Evolutionary conservation across 179 eudicot genomes (phyloP), one percentile per base, ranked within the genome.

Genomic region (Pouteria campechiana): DNA sequence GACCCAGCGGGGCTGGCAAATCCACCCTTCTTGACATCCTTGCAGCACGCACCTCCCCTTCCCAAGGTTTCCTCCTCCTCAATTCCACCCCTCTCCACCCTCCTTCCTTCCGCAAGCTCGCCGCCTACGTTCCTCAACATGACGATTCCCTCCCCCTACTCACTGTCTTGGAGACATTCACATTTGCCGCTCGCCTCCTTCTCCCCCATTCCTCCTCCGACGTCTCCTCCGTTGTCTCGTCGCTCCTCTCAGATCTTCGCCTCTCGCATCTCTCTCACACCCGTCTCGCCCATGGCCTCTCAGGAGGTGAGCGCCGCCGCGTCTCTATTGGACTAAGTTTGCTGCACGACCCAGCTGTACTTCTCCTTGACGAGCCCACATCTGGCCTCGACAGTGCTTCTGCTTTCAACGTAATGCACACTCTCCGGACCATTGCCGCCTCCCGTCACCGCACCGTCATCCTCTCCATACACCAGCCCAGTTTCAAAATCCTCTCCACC

Each of bases 1-100:
- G 98, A 41, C 95, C 98, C 0, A 85, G 95, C 7, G 98, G 98
- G 3, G 93, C 98, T 21, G 95, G 95, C 5, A 90, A 90, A 59
- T 85, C 95, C 35, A 78, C 87, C 23, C 72, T 90, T 7, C 87
- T 90, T 16, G 86, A 78, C 72, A 90, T 90, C 39, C 65, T 90
- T 1, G 86, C 98, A 10, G 71, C 87, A 7, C 51, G 76, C 30
- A 79, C 84, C 4, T 25, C 79, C 46, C 78, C 93, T 0, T 39
- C 79, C 0, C 13, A 52, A 32, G 98, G 93, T 53, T 18, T 63
- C 39, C 75, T 90, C 35, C 67, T 57, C 55, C 76, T 90, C 32
- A 81, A 90, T 57, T 63, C 77, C 54, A 27, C 59, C 60, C 78
- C 90, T 0, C 67, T 76, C 20, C 55, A 50, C 57, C 68, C 69